Base-by-base conservation (phyloP, 306 rosid species). In the Arachis hypogaea region DNA sequence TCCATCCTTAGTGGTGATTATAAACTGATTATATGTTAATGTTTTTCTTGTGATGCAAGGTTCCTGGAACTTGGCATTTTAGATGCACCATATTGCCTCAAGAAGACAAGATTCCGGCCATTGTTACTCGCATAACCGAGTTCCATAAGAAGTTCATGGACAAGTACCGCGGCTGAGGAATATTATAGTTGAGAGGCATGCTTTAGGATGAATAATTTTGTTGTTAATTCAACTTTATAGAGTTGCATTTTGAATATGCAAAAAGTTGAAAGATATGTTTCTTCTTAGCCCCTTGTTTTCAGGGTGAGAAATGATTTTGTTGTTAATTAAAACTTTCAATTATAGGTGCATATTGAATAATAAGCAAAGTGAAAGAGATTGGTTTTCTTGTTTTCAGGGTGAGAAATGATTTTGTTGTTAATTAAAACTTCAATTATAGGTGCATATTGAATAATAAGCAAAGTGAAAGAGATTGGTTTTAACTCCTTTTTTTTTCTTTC, bases 31-130 rank as follows among this genome's bases (percentile, higher is more conserved):
- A 55, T 14, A 11, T 9, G 57, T n/a, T 22, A 14, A 55, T 52
- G 52, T 28, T 71, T 54, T 11, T 43, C 52, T 57, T 74, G 42
- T 80, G 18, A 50, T 76, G 73, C 77, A 78, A 93, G 97, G 98
- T 87, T 78, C 88, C 96, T 6, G 96, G 99, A 47, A 95, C 97
- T 54, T 95, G 98, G 99, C 99, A 95, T 79, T 92, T 95, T 56
- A 92, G 99, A 74, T 92, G 96, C 84, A 95, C 99, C 18, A 92
- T 95, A 47, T 84, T 95, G 77, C 99, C 98, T 36, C 93, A 76
- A 72, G 99, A 95, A 88, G 99, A 92, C n/a, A 95, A 90, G 88
- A 90, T 95, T 83, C 99, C 97, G 6, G 97, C 92, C 0, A 47
- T 95, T 6, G 88, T 88, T 55, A 14, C 84, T 44, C 93, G 96